Base-by-base conservation (phyloP, 2,329 filamentous ascomycete species). In the Chrysoporthe cubensis region DNA sequence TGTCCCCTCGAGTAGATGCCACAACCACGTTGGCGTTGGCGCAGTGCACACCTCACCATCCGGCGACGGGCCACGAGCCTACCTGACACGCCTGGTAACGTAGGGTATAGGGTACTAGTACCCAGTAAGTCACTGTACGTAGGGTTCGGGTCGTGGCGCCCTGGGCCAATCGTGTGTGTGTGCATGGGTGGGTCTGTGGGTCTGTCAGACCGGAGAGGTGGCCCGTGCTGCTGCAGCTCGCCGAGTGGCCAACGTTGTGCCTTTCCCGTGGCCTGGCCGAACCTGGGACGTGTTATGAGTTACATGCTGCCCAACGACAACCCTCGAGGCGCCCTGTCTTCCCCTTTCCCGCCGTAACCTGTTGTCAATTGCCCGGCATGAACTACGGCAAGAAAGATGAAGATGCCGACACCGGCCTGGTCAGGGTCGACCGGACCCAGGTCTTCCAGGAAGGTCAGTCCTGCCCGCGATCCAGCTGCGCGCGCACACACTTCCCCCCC, bases 381-480 rank as follows among this genome's bases (percentile, higher is more conserved):
- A 96, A 91, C 83, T 97, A 96, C 88, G 91, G 95, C 85, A 99
- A 99, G 85, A 98, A 97, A 87, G 95, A 99, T 82, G 96, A 98
- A 87, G 96, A 99, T 85, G 93, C 91, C 78, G 95, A 97, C 79
- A 88, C 91, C 79, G 91, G 92, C 78, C 88, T 98, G 84, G 91
- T 98, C 86, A 97, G 95, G 87, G 93, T 98, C 76, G 96, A 99
- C 84, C 91, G 96, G 77, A 97, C 95, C 67, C 94, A 95, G 75
- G 96, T 99, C 73, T 98, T 98, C 81, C 96, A 98, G 85, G 96
- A 99, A 91, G 96, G 96, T 97, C 82, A 78, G 84, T 42, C 64
- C 26, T 50, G 56, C 50, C 40, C 42, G 34, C 73, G 73, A 71
- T 73, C 68, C 71, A 70, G 64, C 37, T 68, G 69, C 70, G 74